Evolutionary conservation across 345 rosid species (phyloP).

Genomic region (Eucalyptus regnans): DNA sequence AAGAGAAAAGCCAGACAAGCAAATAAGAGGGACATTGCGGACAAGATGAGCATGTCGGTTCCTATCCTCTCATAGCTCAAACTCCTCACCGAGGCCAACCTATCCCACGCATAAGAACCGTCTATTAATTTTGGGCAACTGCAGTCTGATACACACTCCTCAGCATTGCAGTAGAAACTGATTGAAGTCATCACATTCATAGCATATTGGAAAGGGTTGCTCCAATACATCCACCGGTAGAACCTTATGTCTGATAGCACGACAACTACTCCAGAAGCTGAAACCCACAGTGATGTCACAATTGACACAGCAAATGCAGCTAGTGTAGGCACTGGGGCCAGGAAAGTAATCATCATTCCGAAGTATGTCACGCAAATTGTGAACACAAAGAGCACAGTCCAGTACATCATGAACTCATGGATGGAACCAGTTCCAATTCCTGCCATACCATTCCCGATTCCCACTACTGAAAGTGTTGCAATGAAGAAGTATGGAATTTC

Average conservation of each 20-base stretch:
- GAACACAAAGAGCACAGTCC: slow-evolving; percentile 15
- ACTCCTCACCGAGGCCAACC: slow-evolving; percentile 11
- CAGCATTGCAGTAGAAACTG: slow-evolving; percentile 5
- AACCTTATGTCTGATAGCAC: slow-evolving; percentile 14
- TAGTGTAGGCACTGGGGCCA: slow-evolving; percentile 20
- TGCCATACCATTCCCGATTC: slow-evolving; percentile 18
- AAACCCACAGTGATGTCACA: slow-evolving; percentile 14
- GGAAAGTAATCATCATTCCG: slow-evolving; percentile 29
- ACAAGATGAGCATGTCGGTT: slow-evolving; percentile 5
- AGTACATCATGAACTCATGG: slow-evolving; percentile 7
- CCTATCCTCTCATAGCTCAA: slow-evolving; percentile 4
- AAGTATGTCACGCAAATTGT: slow-evolving; percentile 12
- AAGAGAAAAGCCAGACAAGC: slow-evolving; percentile 12
- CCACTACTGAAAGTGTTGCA: slow-evolving; percentile 12
- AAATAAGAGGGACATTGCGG: slow-evolving; percentile 12
- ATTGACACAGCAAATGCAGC: slow-evolving; percentile 24
- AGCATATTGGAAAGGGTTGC: slow-evolving; percentile 16
- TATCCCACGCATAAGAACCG: slow-evolving; percentile 16
- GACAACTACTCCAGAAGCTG: slow-evolving; percentile 16
- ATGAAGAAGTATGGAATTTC: slow-evolving; percentile 18
- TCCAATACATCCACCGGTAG: slow-evolving; percentile 20
- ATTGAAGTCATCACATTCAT: slow-evolving; percentile 1
- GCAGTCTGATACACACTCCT: slow-evolving; percentile 2
- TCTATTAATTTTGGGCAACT: slow-evolving; percentile 12
- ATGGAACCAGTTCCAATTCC: slow-evolving; percentile 11